Conservation (phyloP, 306 rosid species). For the Senna tora region DNA sequence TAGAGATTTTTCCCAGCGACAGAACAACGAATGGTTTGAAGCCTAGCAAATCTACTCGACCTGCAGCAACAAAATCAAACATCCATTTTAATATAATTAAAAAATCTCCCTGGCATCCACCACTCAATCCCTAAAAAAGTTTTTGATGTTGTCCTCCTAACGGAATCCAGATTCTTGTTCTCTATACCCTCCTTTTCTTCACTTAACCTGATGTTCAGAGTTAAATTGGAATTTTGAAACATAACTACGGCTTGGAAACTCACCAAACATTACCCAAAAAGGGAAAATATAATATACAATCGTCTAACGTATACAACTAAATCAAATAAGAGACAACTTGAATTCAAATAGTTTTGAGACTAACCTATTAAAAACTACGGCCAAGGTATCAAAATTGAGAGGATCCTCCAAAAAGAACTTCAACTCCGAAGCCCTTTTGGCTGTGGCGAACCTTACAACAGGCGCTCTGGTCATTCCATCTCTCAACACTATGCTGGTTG, state of each 20-base stretch:
- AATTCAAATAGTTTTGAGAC: conserved; percentile 1
- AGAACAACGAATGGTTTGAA: conserved; percentile 59
- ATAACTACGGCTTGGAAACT: not conserved
- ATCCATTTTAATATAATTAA: conserved; percentile 21
- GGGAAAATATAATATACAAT: not conserved
- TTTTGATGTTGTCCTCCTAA: not conserved
- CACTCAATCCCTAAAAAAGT: not conserved
- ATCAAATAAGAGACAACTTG: not conserved
- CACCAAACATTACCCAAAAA: not conserved
- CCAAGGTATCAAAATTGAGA: conserved; percentile 64
- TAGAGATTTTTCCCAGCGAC: conserved; percentile 70
- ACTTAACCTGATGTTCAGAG: not conserved
- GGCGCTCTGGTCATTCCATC: conserved; percentile 97
- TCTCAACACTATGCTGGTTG: conserved; percentile 63
- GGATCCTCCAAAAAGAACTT: conserved; percentile 82
- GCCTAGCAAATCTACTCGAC: conserved; percentile 77
- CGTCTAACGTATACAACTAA: not conserved
- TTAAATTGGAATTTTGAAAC: conserved; percentile 1
- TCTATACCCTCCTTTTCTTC: not conserved
- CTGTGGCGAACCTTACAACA: conserved; percentile 74
- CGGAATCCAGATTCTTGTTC: conserved; percentile 8
- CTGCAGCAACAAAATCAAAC: conserved; percentile 41
- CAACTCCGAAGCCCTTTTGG: conserved; percentile 79
- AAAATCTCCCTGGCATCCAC: not conserved
- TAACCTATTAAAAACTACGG: conserved; percentile 71